A percentile compares a stretch with the other conserved stretches of the same genome.
phyloP scores from a whole-genome alignment of 768 basidiomycete genomes.

The Psilocybe azurescens region DNA sequence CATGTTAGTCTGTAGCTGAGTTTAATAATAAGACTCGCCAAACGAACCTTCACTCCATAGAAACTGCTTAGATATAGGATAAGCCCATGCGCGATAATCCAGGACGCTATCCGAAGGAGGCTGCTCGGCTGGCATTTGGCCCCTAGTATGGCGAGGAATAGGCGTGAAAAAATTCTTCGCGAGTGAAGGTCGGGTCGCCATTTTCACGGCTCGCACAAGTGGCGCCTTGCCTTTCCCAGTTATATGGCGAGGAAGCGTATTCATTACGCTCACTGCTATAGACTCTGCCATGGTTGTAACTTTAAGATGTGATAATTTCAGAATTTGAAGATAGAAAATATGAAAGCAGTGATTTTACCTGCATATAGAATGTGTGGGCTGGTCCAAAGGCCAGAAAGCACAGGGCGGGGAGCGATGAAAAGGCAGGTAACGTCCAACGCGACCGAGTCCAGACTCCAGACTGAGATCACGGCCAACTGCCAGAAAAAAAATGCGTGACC shows the following conservation, averaged over 20 bases:
- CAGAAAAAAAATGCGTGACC: constrained; percentile 13
- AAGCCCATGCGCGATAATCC: constrained; percentile 52
- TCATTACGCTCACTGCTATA: constrained; percentile 57
- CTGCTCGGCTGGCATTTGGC: constrained; percentile 49
- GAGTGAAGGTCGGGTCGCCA: constrained; percentile 32
- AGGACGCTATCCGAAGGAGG: constrained; percentile 36
- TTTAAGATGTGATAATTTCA: not conserved
- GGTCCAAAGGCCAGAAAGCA: not conserved
- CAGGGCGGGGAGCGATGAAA: not conserved
- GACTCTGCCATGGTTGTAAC: constrained; percentile 13
- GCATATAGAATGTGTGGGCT: not conserved
- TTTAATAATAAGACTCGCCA: not conserved
- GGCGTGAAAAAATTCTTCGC: constrained; percentile 62
- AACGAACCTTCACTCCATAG: constrained; percentile 54
- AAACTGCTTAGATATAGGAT: constrained; percentile 46
- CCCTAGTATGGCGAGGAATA: constrained; percentile 53
- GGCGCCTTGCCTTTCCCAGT: constrained; percentile 18
- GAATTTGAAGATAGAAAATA: not conserved
- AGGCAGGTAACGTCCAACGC: not conserved
- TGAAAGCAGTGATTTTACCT: not conserved
- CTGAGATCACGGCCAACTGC: not conserved
- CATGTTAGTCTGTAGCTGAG: constrained; percentile 21
- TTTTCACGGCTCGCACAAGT: constrained; percentile 18
- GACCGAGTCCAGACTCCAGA: not conserved
- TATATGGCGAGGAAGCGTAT: constrained; percentile 45